Percentiles rank a stretch among this genome's conserved stretches.
Evolutionary conservation across 2,329 filamentous ascomycete species (phyloP).

Genomic region (Fonsecaea pedrosoi): DNA sequence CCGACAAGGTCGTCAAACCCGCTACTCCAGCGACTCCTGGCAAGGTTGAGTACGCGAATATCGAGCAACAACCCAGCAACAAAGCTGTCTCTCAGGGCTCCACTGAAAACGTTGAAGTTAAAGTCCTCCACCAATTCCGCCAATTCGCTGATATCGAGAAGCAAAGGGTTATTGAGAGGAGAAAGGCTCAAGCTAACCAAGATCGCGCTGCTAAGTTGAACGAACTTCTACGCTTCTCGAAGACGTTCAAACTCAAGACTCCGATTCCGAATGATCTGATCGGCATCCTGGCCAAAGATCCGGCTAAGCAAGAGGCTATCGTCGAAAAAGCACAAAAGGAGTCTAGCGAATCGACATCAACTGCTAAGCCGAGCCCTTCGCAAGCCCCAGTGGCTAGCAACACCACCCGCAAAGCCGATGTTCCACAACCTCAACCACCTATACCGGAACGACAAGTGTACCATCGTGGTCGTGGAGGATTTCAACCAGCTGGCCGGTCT

Average conservation of each 20-base stretch:
- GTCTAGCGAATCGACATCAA: constrained; percentile 62
- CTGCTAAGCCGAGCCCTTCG: constrained; percentile 28
- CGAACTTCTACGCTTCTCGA: constrained; percentile 93
- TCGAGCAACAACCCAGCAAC: constrained; percentile 44
- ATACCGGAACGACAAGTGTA: constrained; percentile 57
- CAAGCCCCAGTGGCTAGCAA: constrained; percentile 53
- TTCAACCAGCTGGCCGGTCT: constrained; percentile 36
- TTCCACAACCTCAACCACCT: constrained; percentile 46
- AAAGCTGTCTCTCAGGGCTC: constrained; percentile 58
- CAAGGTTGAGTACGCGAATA: constrained; percentile 50
- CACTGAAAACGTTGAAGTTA: constrained; percentile 66
- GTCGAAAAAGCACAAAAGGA: constrained; percentile 84
- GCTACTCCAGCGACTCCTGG: constrained; percentile 46
- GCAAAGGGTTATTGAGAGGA: constrained; percentile 63
- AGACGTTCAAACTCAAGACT: constrained; percentile 91
- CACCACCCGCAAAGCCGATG: constrained; percentile 60
- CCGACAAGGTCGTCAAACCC: constrained; percentile 22
- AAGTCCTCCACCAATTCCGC: constrained; percentile 68
- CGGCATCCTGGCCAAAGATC: constrained; percentile 94
- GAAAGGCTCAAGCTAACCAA: constrained; percentile 62
- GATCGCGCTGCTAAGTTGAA: constrained; percentile 94
- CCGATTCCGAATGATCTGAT: constrained; percentile 91
- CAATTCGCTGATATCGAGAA: constrained; percentile 69
- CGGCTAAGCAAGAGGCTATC: constrained; percentile 91
- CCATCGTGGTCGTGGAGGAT: constrained; percentile 55